Evolutionary conservation across 768 basidiomycete genomes (phyloP).

Genomic region (Termitomyces sp.): DNA sequence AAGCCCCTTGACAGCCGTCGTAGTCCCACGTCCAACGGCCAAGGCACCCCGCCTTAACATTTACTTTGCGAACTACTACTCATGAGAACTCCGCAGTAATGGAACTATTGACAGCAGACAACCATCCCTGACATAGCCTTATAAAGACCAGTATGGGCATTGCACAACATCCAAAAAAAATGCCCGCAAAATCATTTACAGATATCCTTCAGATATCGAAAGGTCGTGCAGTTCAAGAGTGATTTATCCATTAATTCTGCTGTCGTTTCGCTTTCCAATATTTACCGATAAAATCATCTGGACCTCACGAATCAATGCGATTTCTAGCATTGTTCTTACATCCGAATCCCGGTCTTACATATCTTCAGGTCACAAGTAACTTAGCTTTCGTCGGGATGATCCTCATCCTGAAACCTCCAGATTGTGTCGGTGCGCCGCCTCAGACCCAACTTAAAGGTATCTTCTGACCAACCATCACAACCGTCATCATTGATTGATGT

Average conservation of each 20-base stretch:
- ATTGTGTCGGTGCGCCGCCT: slow-evolving; percentile 1
- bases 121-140: neutral
- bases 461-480: neutral
- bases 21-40: neutral
- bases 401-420: neutral
- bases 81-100: neutral
- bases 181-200: too few species aligned
- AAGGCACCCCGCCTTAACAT: neutral
- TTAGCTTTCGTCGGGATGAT: neutral
- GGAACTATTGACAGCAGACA: slow-evolving; percentile 1
- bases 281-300: neutral
- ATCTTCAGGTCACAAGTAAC: too few species aligned
- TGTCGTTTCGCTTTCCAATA: neutral
- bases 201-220: too few species aligned
- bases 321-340: neutral
- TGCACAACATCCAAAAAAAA: too few species aligned
- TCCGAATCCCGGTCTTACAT: neutral
- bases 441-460: neutral
- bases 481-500: slow-evolving; percentile 6
- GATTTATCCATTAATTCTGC: too few species aligned
- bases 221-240: too few species aligned
- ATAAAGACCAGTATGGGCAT: neutral
- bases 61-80: neutral
- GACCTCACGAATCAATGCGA: neutral
- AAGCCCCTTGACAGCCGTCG: neutral